Percentiles rank a stretch among this genome's conserved stretches.
These are phyloP conservation scores for Vaccinium darrowii DNA, from an alignment of 148 eudicot species.

Conservation along the genomic window DNA sequence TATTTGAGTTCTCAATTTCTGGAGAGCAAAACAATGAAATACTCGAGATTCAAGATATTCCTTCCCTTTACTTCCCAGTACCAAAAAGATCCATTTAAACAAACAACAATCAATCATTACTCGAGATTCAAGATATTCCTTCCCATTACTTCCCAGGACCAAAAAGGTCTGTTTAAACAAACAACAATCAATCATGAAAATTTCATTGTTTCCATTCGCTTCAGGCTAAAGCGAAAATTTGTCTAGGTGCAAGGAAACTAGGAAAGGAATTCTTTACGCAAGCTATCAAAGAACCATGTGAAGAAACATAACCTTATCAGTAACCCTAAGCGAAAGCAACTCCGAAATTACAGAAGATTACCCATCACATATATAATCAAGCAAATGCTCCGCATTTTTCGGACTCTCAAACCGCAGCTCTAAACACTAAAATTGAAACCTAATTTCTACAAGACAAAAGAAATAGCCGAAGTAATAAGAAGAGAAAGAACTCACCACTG, in stretches of 20 bases:
- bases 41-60: neutral
- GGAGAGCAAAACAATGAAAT: neutral
- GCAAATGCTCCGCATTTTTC: slow-evolving; percentile 11
- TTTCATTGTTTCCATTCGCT: neutral
- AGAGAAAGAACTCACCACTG: slow-evolving; percentile 12
- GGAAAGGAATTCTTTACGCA: neutral
- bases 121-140: neutral
- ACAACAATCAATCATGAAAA: neutral
- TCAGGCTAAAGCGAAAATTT: neutral
- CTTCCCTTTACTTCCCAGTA: neutral
- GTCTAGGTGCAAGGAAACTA: neutral
- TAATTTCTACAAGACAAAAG: neutral
- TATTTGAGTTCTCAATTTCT: neutral
- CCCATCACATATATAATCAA: neutral
- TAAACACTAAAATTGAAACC: neutral
- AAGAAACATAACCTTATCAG: neutral
- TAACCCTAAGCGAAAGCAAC: slow-evolving; percentile 13
- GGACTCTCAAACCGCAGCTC: neutral
- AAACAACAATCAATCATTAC: neutral
- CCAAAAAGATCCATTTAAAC: neutral
- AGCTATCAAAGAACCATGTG: neutral
- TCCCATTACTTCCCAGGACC: neutral
- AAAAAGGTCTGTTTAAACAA: neutral
- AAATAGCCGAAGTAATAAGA: neutral
- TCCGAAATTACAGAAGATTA: neutral